These are phyloP conservation scores for Paratinospora sagittata DNA, from an alignment of 164 flowering plant species.

Conservation along the genomic window DNA sequence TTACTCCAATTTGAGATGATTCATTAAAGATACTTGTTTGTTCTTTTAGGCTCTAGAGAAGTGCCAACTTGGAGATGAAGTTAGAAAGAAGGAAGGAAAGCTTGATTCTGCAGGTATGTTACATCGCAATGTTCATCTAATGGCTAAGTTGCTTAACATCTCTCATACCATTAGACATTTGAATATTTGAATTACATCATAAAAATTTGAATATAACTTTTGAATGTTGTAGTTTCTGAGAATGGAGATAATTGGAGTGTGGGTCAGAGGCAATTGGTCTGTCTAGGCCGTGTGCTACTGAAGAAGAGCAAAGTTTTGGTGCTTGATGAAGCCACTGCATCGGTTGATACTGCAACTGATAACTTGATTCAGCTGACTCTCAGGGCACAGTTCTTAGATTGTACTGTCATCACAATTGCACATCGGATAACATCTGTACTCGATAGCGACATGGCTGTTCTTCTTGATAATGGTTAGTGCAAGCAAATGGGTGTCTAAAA, in stretches of 20 bases:
- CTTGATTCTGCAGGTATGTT: conserved; percentile 36
- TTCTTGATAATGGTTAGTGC: conserved; percentile 29
- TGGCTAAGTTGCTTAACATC: background rate
- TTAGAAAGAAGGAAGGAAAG: conserved; percentile 30
- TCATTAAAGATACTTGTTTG: background rate
- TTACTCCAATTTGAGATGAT: background rate
- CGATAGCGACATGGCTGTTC: conserved; percentile 32
- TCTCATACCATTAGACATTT: background rate
- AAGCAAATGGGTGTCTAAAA: background rate
- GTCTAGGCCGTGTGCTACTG: conserved; percentile 44
- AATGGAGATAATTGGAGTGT: conserved; percentile 63
- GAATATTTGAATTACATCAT: too few species aligned
- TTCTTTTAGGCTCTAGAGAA: conserved; percentile 37
- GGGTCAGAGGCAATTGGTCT: conserved; percentile 52
- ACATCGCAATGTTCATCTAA: background rate
- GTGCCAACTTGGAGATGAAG: too few species aligned
- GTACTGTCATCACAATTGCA: conserved; percentile 44
- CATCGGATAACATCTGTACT: conserved; percentile 42
- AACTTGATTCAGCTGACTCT: conserved; percentile 43
- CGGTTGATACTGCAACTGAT: too few species aligned
- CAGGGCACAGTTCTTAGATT: conserved; percentile 27
- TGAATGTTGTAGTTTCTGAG: conserved; percentile 25
- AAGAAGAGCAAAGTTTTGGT: conserved; percentile 38
- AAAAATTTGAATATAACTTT: background rate
- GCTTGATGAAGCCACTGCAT: too few species aligned